Conservation (phyloP, 306 rosid genomes). For the Sechiopsis laciniata region DNA sequence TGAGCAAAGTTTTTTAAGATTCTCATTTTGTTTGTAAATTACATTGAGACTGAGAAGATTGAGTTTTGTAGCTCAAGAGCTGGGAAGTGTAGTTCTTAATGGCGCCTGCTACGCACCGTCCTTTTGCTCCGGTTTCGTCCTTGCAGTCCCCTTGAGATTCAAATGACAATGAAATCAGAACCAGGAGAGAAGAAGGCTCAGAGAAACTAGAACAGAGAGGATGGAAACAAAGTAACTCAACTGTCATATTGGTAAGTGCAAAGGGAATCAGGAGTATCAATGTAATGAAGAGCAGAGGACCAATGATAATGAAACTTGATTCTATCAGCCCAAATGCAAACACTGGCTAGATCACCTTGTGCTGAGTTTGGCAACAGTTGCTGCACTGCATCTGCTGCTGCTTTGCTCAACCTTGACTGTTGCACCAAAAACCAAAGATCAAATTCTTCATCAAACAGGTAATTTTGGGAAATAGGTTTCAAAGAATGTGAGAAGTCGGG, state of each 20-base stretch:
- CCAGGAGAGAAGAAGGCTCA: neutral
- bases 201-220: neutral
- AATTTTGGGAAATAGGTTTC: neutral
- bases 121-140: constrained; percentile 44
- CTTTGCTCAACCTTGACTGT: constrained; percentile 47
- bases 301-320: constrained; percentile 46
- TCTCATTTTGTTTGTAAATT: neutral
- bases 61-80: constrained; percentile 36
- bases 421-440: neutral
- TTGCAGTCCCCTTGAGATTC: constrained; percentile 64
- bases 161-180: neutral
- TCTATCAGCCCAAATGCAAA: constrained; percentile 74
- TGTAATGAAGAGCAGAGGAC: constrained; percentile 74
- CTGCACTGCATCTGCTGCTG: constrained; percentile 55
- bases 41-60: constrained; percentile 36
- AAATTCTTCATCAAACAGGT: neutral
- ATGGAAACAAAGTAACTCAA: constrained; percentile 22
- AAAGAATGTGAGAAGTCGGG: neutral
- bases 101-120: constrained; percentile 67
- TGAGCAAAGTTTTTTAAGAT: neutral
- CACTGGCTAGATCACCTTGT: constrained; percentile 42
- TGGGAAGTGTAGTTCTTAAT: constrained; percentile 71
- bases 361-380: constrained; percentile 53
- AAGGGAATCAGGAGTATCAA: constrained; percentile 58
- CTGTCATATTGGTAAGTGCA: constrained; percentile 51